Evolutionary conservation across 331 rosid genomes (phyloP).

Genomic region (Erythrophleum ivorense): DNA sequence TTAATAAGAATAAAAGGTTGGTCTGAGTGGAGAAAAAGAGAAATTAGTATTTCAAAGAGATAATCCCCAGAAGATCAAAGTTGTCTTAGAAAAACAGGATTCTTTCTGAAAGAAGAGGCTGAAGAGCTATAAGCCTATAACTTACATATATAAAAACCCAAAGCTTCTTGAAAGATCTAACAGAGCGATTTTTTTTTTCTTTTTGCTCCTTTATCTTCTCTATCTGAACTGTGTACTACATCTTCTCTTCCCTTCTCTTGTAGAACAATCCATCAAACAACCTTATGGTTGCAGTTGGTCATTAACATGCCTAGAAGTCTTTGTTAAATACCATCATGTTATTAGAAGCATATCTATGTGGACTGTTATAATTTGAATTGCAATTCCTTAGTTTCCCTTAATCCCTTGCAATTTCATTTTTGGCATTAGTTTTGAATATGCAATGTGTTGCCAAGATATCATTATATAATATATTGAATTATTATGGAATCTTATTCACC

Average conservation of each 20-base stretch:
- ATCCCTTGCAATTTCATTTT: slow-evolving; percentile 6
- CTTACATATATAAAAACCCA: background rate
- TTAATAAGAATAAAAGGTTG: background rate
- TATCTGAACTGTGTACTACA: background rate
- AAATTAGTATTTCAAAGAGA: background rate
- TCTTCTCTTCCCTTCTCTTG: background rate
- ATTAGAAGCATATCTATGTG: slow-evolving; percentile 16
- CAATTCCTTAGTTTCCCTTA: slow-evolving; percentile 8
- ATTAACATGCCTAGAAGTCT: background rate
- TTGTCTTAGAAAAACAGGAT: background rate
- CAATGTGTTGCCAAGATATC: background rate
- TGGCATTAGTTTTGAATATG: slow-evolving; percentile 25
- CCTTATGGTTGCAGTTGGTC: background rate
- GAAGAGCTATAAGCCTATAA: background rate
- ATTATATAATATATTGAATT: slow-evolving; percentile 30
- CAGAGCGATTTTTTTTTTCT: background rate
- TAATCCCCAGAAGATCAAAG: background rate
- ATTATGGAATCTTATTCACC: slow-evolving; percentile 6
- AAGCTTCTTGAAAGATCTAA: background rate
- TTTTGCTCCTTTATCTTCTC: background rate
- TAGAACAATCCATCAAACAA: background rate
- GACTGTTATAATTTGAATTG: slow-evolving; percentile 7
- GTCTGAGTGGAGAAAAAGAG: background rate
- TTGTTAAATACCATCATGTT: slow-evolving; percentile 1
- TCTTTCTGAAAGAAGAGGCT: background rate